Base-by-base conservation (phyloP, 176 grass and related monocot species). In the Miscanthus lutarioriparius region DNA sequence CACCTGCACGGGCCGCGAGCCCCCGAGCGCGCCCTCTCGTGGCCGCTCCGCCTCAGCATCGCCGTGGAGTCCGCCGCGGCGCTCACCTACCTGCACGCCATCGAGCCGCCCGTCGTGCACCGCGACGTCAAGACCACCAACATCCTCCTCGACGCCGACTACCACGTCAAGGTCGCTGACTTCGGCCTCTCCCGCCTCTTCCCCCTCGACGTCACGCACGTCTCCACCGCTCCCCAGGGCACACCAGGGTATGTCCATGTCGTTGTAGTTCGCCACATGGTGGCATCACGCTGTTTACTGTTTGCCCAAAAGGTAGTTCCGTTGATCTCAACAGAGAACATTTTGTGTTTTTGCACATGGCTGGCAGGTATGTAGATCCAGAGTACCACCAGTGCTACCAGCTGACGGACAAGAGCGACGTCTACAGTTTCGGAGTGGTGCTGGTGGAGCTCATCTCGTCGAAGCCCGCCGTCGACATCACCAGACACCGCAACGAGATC, bases 311-410 rank as follows among this genome's bases (percentile, higher is more conserved):
- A 35, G 1, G 28, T 30, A 35, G 33, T 35, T 35, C 33, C 33
- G 33, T 35, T 35, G 33, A 35, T 35, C 32, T 2, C 33, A 35
- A 4, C 36, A 37, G 36, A 37, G 3, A 17, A 17, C 47, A 49
- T 6, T 49, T 17, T 49, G 19, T 54, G 44, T 54, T 35, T 70
- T 74, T 48, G 45, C 38, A 11, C 19, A 69, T 22, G 53, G 53
- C 19, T 33, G 30, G 68, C 84, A 91, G 91, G 51, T 93, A 94
- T 44, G 79, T 98, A 26, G 95, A 98, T 76, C 95, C 95, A 3
- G 95, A 98, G 82, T 98, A 98, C 56, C 91, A 98, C 85, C 86
- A 93, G 69, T 95, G 92, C 85, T 98, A 90, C 85, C 95, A 98
- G 79, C 89, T 98, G 44, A 98, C 92, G 5, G 92, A 93, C 79